Evolutionary conservation across 2,329 filamentous ascomycete species (phyloP), one percentile per base, ranked within the genome.

Genomic region (Dothiorella sarmentorum): DNA sequence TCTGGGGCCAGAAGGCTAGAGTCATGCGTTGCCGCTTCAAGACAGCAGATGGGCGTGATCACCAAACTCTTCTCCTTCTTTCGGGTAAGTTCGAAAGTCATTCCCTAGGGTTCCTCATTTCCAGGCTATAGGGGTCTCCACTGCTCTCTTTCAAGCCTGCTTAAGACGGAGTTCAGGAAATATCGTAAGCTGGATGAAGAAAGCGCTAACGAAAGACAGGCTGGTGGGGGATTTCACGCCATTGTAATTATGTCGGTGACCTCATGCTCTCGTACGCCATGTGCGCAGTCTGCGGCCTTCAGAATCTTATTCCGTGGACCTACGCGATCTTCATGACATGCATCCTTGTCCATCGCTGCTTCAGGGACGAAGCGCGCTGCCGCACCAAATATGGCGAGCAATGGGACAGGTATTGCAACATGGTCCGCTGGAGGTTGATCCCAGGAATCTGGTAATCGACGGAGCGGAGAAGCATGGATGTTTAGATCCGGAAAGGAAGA

Each of bases 301-400:
- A 64, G 0, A 69, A 71, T 38, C 59, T 75, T 2, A 61, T 80
- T 3, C 75, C 77, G 0, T 80, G 77, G 75, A 71, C 68, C 0
- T 80, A 80, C 60, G 73, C 73, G 0, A 68, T 78, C 0, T 80
- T 74, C 63, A 78, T 80, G 75, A 72, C 71, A 0, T 58, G 71
- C 2, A 60, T 80, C 9, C 68, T 80, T 3, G 64, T 79, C 4
- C 77, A 80, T 64, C 70, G 78, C 5, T 78, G 76, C 44, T 69
- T 72, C 31, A 69, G 77, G 9, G 78, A 80, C 49, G 78, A 80
- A 64, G 70, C 72, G 53, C 67, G 77, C 7, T 79, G 76, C 38
- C 68, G 66, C 2, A 69, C 65, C 18, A 80, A 80, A 61, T 80
- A 80, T 57, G 77, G 78, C 2, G 63, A 68, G 2, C 68, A 69